Percentiles rank a stretch among this genome's conserved stretches.
phyloP scores from a whole-genome alignment of 768 basidiomycete genomes.

The Agrocybe praecox region DNA sequence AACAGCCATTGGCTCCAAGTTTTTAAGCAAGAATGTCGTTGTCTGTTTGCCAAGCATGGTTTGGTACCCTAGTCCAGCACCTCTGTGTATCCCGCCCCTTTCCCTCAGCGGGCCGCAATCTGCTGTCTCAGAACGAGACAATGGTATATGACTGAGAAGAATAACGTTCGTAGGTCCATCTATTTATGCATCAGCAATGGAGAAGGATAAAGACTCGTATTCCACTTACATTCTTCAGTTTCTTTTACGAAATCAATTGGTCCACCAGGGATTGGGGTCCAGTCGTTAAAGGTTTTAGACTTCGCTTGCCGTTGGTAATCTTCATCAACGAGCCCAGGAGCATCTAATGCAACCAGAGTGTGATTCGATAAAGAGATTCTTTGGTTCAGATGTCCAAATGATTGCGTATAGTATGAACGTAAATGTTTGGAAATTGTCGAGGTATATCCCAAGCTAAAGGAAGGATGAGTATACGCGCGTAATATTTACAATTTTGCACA shows the following conservation, averaged over 20 bases:
- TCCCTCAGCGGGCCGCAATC: slow-evolving; percentile 81
- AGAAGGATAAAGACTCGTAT: slow-evolving; percentile 1
- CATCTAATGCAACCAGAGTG: slow-evolving; percentile 71
- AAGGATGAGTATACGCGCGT: background rate
- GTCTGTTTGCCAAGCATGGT: slow-evolving; percentile 83
- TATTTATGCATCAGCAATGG: slow-evolving; percentile 10
- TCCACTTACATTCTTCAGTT: slow-evolving; percentile 38
- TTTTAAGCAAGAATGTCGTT: slow-evolving; percentile 68
- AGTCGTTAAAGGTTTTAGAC: slow-evolving; percentile 51
- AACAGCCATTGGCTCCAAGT: slow-evolving; percentile 63
- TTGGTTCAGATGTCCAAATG: slow-evolving; percentile 74
- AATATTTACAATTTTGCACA: slow-evolving; percentile 15
- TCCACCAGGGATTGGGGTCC: slow-evolving; percentile 55
- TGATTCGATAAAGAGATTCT: slow-evolving; percentile 66
- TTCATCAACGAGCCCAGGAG: slow-evolving; percentile 82
- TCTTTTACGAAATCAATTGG: slow-evolving; percentile 62
- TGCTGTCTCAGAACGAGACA: slow-evolving; percentile 73
- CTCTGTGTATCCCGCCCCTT: slow-evolving; percentile 67
- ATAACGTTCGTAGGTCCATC: slow-evolving; percentile 51
- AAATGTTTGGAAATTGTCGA: slow-evolving; percentile 52
- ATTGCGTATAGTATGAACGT: slow-evolving; percentile 55
- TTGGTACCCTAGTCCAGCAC: slow-evolving; percentile 82
- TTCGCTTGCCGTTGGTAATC: slow-evolving; percentile 67
- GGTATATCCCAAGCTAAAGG: slow-evolving; percentile 55
- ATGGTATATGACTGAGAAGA: slow-evolving; percentile 85